Base-by-base conservation (phyloP, 1,284 basidiomycete species). In the Anthracocystis setariae region DNA sequence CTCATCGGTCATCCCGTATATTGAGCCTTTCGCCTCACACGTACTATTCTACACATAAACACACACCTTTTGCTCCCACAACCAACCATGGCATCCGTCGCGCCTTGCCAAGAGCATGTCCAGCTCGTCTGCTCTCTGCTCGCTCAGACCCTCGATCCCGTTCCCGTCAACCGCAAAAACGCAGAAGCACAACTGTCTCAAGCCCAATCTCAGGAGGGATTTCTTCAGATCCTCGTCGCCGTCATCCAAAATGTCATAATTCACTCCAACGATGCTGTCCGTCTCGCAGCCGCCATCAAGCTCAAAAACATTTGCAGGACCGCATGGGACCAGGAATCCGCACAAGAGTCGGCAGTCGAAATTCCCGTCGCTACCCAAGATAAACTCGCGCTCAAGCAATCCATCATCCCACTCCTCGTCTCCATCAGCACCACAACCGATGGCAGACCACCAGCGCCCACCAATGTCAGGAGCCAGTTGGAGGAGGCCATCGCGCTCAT, bases 371-470 rank as follows among this genome's bases (percentile, higher is more conserved):
- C 47, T 4, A 39, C 46, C 3, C 39, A 62, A 20, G 91, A 94
- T 86, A 90, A 92, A 80, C 84, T 84, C 5, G 82, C 87, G 0
- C 85, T 94, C 50, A 88, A 91, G 69, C 84, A 86, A 7, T 87
- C 89, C 74, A 87, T 94, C 51, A 88, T 94, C 2, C 89, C 91
- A 5, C 89, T 92, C 23, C 92, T 95, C 89, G 88, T 94, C 55
- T 84, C 88, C 25, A 86, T 95, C 39, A 62, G 68, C n/a, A 62
- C 66, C 15, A 54, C 47, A 20, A 46, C 64, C 3, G 66, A 70
- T 21, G 63, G 51, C 13, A 60, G 33, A 9, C 63, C 57, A n/a
- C 56, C 73, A 21, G 72, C 77, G 20, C 70, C 76, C 13, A 70
- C 70, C 12, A 68, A 73, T 23, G 70, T 81, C 2, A 61, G 80